Evolutionary conservation across 495 filamentous ascomycete species (phyloP).

Genomic region (Neurospora terricola): DNA sequence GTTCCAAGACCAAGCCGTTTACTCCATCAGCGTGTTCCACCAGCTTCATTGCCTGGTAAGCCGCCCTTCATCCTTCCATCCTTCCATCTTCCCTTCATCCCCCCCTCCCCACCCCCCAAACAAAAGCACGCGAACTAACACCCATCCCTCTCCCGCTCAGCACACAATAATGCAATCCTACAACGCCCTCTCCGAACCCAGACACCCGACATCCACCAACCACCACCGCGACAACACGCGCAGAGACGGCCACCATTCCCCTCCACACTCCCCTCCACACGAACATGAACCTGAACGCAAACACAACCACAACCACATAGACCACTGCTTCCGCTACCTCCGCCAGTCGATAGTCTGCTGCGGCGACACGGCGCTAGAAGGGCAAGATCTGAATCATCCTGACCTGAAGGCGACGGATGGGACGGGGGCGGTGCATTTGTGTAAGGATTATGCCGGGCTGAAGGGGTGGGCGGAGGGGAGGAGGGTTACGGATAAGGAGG

Average conservation of each 20-base stretch:
- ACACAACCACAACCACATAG: background rate
- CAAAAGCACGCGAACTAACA: background rate
- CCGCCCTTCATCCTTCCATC: background rate
- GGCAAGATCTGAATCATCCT: background rate
- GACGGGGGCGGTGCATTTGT: background rate
- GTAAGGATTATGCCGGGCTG: slow-evolving; percentile 1
- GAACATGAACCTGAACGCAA: too few relatives aligned
- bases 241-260: background rate
- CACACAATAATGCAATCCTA: background rate
- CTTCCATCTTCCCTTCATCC: background rate
- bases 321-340: slow-evolving; percentile 10
- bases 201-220: background rate
- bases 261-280: background rate
- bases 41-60: slow-evolving; percentile 9
- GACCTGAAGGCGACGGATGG: background rate
- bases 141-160: background rate
- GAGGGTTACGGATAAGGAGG: background rate
- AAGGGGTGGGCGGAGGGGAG: slow-evolving; percentile 2
- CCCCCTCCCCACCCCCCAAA: background rate
- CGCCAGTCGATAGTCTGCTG: slow-evolving; percentile 1
- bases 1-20: background rate
- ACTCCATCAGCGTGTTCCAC: slow-evolving; percentile 6
- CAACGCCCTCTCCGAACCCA: background rate
- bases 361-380: slow-evolving; percentile 5
- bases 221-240: too few relatives aligned